Conservation (phyloP, 2,329 filamentous ascomycete species). For the Epicoccum sorghinum region DNA sequence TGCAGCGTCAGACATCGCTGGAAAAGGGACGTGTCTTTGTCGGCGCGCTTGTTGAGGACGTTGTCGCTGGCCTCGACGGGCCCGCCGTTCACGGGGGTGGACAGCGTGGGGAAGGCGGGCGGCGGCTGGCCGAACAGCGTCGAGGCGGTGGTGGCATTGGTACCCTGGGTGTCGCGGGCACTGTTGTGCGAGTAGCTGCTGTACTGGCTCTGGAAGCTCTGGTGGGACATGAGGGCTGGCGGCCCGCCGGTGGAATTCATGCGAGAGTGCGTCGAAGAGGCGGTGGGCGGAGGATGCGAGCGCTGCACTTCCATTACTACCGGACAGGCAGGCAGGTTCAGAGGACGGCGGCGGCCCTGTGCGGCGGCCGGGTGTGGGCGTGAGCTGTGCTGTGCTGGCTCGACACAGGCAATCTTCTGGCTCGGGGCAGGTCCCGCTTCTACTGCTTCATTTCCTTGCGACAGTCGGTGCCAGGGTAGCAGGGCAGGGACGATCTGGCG, state of each 20-base stretch:
- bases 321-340: background rate
- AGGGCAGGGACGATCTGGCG: conserved; percentile 11
- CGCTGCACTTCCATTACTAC: conserved; percentile 35
- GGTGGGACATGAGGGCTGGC: conserved; percentile 51
- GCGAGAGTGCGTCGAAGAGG: conserved; percentile 34
- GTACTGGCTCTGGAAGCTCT: conserved; percentile 56
- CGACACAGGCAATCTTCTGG: no score
- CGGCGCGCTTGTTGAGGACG: conserved; percentile 96
- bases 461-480: conserved; percentile 9
- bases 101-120: conserved; percentile 38
- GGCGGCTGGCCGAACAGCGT: conserved; percentile 51
- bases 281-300: conserved; percentile 32
- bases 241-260: conserved; percentile 44
- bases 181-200: conserved; percentile 55
- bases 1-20: conserved; percentile 91
- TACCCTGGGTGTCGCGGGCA: conserved; percentile 55
- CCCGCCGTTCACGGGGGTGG: conserved; percentile 58
- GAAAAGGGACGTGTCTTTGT: conserved; percentile 89
- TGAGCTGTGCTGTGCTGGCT: background rate
- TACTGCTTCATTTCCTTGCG: conserved; percentile 37
- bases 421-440: background rate
- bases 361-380: background rate
- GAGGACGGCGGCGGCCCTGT: background rate
- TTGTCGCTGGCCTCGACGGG: conserved; percentile 81
- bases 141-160: conserved; percentile 52